phyloP scores from a whole-genome alignment of 176 grass and related monocot genomes.

The Thinopyrum elongatum region DNA sequence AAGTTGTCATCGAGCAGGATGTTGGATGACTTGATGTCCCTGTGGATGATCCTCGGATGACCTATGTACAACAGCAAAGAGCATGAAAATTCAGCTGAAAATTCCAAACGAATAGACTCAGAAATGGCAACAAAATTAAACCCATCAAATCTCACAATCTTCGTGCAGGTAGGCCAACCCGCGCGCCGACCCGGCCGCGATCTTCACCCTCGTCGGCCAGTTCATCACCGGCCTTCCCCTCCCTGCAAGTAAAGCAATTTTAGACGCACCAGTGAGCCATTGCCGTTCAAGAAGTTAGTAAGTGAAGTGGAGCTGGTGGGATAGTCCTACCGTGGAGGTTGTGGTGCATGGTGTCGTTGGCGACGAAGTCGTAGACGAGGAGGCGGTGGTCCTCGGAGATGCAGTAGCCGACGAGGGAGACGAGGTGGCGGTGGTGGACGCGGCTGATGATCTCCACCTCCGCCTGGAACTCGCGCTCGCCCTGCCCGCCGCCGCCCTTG shows the following conservation, averaged over 20 bases:
- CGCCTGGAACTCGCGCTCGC: slow-evolving; percentile 92
- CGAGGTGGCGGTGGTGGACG: slow-evolving; percentile 84
- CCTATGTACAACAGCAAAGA: slow-evolving; percentile 33
- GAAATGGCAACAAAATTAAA: not conserved
- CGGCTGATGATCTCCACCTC: slow-evolving; percentile 98
- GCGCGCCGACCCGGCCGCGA: slow-evolving; percentile 69
- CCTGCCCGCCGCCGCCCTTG: slow-evolving; percentile 85
- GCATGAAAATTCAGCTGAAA: not conserved
- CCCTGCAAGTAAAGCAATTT: slow-evolving; percentile 31
- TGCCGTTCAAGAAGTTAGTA: not conserved
- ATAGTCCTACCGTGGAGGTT: slow-evolving; percentile 69
- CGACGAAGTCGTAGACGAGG: slow-evolving; percentile 84
- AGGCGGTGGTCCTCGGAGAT: slow-evolving; percentile 78
- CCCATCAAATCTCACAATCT: slow-evolving; percentile 64
- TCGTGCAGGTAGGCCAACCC: slow-evolving; percentile 89
- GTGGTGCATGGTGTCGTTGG: slow-evolving; percentile 83
- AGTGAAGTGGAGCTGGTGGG: not conserved
- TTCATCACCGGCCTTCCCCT: slow-evolving; percentile 64
- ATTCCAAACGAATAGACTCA: not conserved
- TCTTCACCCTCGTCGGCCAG: slow-evolving; percentile 81
- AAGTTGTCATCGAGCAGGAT: slow-evolving; percentile 85
- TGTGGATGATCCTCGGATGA: slow-evolving; percentile 95
- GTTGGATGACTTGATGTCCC: slow-evolving; percentile 96
- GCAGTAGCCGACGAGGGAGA: slow-evolving; percentile 88
- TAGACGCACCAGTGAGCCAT: not conserved